These are phyloP conservation scores for Phytophthora pisi DNA, from an alignment of 352 stramenopile species.

Conservation along the genomic window DNA sequence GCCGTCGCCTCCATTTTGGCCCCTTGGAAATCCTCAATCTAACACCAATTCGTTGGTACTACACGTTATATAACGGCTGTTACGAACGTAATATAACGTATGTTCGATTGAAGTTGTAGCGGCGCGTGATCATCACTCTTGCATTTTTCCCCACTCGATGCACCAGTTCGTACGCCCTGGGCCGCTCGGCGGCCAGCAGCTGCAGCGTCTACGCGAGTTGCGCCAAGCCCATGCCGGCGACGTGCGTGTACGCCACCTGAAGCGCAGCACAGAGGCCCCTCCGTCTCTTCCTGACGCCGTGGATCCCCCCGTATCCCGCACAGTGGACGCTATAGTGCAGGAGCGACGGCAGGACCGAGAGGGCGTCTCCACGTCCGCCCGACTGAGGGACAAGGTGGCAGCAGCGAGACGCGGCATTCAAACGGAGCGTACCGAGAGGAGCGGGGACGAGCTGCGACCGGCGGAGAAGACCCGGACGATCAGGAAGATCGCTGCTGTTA, in stretches of 20 bases:
- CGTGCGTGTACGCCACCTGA: slow-evolving; percentile 45
- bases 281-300: neutral
- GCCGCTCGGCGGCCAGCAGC: slow-evolving; percentile 54
- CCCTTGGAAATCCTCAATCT: slow-evolving; percentile 1
- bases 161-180: slow-evolving; percentile 28
- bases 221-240: slow-evolving; percentile 40
- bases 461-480: slow-evolving; percentile 19
- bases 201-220: slow-evolving; percentile 52
- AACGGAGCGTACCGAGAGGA: slow-evolving; percentile 51
- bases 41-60: neutral
- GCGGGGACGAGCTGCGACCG: neutral
- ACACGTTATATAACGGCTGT: too few relatives aligned
- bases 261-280: neutral
- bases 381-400: slow-evolving; percentile 47
- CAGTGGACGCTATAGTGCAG: slow-evolving; percentile 58
- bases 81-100: neutral
- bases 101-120: slow-evolving; percentile 28
- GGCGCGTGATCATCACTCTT: slow-evolving; percentile 27
- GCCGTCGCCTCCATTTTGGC: slow-evolving; percentile 17
- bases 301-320: slow-evolving; percentile 18
- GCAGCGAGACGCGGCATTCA: slow-evolving; percentile 49
- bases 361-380: slow-evolving; percentile 24
- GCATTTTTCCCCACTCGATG: slow-evolving; percentile 27
- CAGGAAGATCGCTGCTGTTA: slow-evolving; percentile 43
- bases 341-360: slow-evolving; percentile 23